Evolutionary conservation across 371 early-diverging fungal genomes (phyloP), one percentile per base, ranked within the genome.

Genomic region (Chytridiales sp.): DNA sequence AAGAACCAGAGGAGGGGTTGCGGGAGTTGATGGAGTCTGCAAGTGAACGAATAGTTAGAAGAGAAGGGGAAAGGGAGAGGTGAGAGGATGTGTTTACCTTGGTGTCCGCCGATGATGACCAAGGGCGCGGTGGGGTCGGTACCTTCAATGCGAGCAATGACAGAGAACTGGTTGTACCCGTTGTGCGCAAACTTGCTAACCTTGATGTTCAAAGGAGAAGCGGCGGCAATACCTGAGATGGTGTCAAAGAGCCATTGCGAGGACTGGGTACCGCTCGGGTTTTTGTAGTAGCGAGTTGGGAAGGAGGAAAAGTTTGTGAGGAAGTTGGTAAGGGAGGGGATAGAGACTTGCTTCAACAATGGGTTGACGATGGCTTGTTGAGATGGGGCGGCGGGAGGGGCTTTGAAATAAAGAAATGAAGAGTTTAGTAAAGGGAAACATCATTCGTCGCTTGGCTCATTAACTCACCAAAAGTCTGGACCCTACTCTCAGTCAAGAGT

Each of bases 221-320:
- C 22, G 15, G 70, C 73, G 19, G 81, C 77, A 3, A 65, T 36
- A 15, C 67, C 76, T 41, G 67, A 47, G 31, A 89, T 73, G 63
- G 87, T 83, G 27, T 73, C 65, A 61, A 78, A 71, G 46, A 97
- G 75, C 92, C 92, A 97, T 56, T 85, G 71, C 19, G 86, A 81
- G 15, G 93, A 86, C 44, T 87, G 61, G 36, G 41, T 49, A 29
- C 79, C 79, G 6, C 62, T 56, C 59, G 41, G 48, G 76, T 78
- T 22, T 70, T 88, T 86, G 79, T 91, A 97, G 74, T 95, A 95
- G n/a, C 97, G 85, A 57, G 84, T 97, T 46, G 82, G 74, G 84
- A 95, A 95, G 31, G 66, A 70, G 0, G 91, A 87, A 56, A 95
- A 90, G 22, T 70, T 74, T 8, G 70, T 77, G 56, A 96, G 67